phyloP scores from a whole-genome alignment of 768 basidiomycete species.

The Amanita pseudoporphyria region DNA sequence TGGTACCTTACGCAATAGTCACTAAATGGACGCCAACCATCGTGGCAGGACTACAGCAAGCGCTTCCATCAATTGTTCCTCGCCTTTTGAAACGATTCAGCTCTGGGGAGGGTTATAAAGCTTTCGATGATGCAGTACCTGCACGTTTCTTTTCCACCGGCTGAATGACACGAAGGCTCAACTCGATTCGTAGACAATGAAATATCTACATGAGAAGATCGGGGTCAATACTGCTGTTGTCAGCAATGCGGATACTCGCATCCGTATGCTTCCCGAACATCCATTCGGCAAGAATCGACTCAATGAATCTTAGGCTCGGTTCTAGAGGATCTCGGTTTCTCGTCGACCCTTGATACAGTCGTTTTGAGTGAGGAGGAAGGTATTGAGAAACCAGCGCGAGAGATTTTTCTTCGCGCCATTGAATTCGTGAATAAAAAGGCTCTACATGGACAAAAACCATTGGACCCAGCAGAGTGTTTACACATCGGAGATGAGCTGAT shows the following conservation, averaged over 20 bases:
- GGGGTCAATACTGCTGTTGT: constrained; percentile 47
- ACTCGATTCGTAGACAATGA: constrained; percentile 25
- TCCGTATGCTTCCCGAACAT: constrained; percentile 32
- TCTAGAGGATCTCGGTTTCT: constrained; percentile 52
- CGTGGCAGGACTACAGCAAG: constrained; percentile 39
- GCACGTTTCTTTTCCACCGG: constrained; percentile 15
- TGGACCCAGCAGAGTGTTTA: constrained; percentile 35
- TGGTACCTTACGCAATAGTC: background rate
- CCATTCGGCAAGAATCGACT: background rate
- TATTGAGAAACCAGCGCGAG: constrained; percentile 54
- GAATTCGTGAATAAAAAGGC: constrained; percentile 18
- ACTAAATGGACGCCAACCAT: no score
- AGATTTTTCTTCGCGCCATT: constrained; percentile 47
- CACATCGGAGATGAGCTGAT: constrained; percentile 73
- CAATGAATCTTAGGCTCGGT: constrained; percentile 26
- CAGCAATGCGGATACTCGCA: constrained; percentile 66
- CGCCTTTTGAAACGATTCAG: constrained; percentile 60
- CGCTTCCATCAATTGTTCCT: constrained; percentile 47
- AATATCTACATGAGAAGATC: constrained; percentile 30
- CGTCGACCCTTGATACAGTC: constrained; percentile 38
- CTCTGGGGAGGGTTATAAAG: constrained; percentile 56
- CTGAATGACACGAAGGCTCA: background rate
- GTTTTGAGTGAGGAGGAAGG: constrained; percentile 65
- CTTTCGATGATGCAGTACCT: constrained; percentile 23
- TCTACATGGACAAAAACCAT: constrained; percentile 10